phyloP scores from a whole-genome alignment of 345 rosid genomes.

The Citrus cavaleriei region DNA sequence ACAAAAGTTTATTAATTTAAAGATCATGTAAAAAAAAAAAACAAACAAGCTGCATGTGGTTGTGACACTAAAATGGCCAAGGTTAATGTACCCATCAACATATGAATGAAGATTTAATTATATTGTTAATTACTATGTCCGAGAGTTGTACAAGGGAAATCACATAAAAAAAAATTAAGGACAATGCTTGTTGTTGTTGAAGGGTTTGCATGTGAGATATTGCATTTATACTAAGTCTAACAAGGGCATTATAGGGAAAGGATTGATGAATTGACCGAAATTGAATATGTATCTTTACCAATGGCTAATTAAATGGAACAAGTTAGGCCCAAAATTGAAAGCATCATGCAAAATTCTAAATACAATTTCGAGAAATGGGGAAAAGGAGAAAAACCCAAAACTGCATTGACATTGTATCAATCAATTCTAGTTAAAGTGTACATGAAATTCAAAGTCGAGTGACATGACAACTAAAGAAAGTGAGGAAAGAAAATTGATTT shows the following conservation, averaged over 20 bases:
- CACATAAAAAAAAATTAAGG: too few relatives aligned
- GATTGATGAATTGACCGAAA: too few relatives aligned
- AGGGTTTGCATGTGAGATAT: not conserved
- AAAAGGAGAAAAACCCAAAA: not conserved
- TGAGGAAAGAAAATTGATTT: not conserved
- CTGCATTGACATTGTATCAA: too few relatives aligned
- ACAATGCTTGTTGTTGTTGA: not conserved
- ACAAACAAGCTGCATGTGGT: not conserved
- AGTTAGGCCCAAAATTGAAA: slow-evolving; percentile 13
- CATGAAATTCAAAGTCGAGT: not conserved
- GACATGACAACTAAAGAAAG: not conserved
- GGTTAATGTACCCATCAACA: not conserved
- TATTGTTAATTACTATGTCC: not conserved
- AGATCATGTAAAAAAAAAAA: too few relatives aligned
- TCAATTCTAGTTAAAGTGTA: not conserved
- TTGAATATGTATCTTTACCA: not conserved
- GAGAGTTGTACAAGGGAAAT: not conserved
- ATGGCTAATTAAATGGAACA: not conserved
- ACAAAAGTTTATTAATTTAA: too few relatives aligned
- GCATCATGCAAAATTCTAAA: not conserved
- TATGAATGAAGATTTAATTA: not conserved
- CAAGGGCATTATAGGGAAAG: not conserved
- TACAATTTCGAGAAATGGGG: not conserved
- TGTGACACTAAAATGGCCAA: not conserved
- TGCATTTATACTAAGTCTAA: not conserved